A percentile compares a stretch with the other conserved stretches of the same genome.
Conservation (phyloP, 2,329 filamentous ascomycete species). For the Cercospora sojina region DNA sequence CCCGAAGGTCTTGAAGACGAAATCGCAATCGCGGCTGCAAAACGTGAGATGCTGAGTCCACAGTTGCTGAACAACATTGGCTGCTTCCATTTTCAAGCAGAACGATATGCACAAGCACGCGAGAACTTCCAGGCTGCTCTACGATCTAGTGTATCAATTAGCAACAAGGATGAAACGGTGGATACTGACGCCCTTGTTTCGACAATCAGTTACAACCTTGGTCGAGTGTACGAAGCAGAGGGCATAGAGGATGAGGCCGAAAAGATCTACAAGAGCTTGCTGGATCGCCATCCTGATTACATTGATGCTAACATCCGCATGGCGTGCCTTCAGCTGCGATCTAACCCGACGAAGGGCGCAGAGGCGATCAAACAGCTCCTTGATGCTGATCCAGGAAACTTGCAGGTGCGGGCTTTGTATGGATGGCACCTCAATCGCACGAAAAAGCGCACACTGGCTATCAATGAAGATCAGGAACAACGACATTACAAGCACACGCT, state of each 20-base stretch:
- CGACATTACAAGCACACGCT: slow-evolving; percentile 95
- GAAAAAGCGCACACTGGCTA: slow-evolving; percentile 75
- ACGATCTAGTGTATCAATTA: slow-evolving; percentile 78
- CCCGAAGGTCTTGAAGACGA: slow-evolving; percentile 46
- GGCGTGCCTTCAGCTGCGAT: slow-evolving; percentile 83
- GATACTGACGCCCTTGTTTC: slow-evolving; percentile 92
- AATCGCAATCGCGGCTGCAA: slow-evolving; percentile 43
- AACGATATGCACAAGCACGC: slow-evolving; percentile 75
- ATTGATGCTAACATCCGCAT: slow-evolving; percentile 85
- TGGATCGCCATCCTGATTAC: slow-evolving; percentile 82
- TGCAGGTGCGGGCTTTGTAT: slow-evolving; percentile 89
- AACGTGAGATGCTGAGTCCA: slow-evolving; percentile 79
- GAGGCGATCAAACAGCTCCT: slow-evolving; percentile 84
- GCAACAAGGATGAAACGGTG: slow-evolving; percentile 56
- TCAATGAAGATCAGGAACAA: slow-evolving; percentile 87
- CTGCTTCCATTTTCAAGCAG: slow-evolving; percentile 87
- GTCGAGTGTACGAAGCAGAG: slow-evolving; percentile 85
- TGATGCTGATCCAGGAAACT: slow-evolving; percentile 76
- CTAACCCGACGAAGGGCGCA: slow-evolving; percentile 78
- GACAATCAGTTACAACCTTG: slow-evolving; percentile 95
- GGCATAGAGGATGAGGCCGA: slow-evolving; percentile 78
- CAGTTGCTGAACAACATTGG: slow-evolving; percentile 96
- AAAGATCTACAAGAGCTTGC: slow-evolving; percentile 81
- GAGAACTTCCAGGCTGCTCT: slow-evolving; percentile 91
- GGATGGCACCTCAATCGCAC: slow-evolving; percentile 93